A percentile compares a stretch with the other conserved stretches of the same genome.
Evolutionary conservation across 2,329 filamentous ascomycete genomes (phyloP).

Genomic region (Eutypa lata): DNA sequence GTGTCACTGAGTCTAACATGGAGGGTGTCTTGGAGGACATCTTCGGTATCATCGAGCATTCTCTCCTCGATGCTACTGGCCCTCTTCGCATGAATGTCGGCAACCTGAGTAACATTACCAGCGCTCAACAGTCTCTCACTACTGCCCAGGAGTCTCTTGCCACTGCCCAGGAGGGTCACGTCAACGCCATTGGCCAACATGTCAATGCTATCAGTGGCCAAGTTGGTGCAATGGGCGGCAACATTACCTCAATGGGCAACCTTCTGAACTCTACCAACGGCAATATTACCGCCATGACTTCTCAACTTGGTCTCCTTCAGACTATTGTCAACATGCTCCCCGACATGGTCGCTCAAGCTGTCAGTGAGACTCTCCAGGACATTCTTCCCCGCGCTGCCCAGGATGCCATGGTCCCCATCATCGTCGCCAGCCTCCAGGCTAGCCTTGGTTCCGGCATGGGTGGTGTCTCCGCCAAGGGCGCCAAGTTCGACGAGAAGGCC

Average conservation of each 20-base stretch:
- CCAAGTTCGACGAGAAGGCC: neutral
- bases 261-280: constrained; percentile 24
- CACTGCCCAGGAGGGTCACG: constrained; percentile 6
- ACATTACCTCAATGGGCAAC: constrained; percentile 20
- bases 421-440: constrained; percentile 12
- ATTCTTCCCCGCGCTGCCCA: constrained; percentile 11
- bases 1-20: constrained; percentile 14
- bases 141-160: constrained; percentile 3
- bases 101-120: constrained; percentile 1
- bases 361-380: constrained; percentile 14
- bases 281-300: constrained; percentile 13
- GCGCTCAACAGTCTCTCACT: neutral
- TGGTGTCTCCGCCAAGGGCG: neutral
- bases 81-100: constrained; percentile 11
- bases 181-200: constrained; percentile 22
- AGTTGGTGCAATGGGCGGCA: constrained; percentile 20
- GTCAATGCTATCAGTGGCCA: constrained; percentile 22
- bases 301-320: constrained; percentile 19
- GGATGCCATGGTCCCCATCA: constrained; percentile 4
- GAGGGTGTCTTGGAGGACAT: constrained; percentile 18
- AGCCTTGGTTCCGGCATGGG: constrained; percentile 1
- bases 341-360: constrained; percentile 12
- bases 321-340: constrained; percentile 24
- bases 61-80: constrained; percentile 13
- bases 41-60: constrained; percentile 19